A percentile compares a stretch with the other conserved stretches of the same genome.
Evolutionary conservation across 257 asterid species (phyloP).

Genomic region (Solanum virginianum): DNA sequence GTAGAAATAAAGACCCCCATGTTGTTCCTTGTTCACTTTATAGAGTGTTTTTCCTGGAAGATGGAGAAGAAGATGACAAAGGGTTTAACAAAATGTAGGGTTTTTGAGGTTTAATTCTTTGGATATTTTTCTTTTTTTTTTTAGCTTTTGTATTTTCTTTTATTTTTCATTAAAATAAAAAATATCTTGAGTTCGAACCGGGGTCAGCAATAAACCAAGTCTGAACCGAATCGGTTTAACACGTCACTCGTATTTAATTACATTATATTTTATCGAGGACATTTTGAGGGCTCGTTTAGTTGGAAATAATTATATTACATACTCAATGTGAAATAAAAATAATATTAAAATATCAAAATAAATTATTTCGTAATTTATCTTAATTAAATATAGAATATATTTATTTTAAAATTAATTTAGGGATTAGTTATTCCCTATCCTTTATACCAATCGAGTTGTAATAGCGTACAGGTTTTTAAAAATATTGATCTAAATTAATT

Average conservation of each 20-base stretch:
- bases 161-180: neutral
- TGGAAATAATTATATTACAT: neutral
- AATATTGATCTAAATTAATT: neutral
- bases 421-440: neutral
- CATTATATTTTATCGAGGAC: neutral
- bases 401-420: too few relatives aligned
- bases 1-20: neutral
- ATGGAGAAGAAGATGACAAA: slow-evolving; percentile 5
- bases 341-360: too few relatives aligned
- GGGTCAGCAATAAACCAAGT: neutral
- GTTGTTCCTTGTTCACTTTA: neutral
- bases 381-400: too few relatives aligned
- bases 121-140: neutral
- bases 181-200: neutral
- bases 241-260: neutral
- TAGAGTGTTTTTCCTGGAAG: slow-evolving; percentile 6
- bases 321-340: neutral
- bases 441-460: neutral
- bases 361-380: too few relatives aligned
- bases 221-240: neutral
- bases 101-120: slow-evolving; percentile 25
- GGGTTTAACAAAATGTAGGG: slow-evolving; percentile 63
- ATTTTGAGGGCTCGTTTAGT: too few relatives aligned
- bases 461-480: neutral
- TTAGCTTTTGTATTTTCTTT: neutral